Percentiles rank a stretch among this genome's conserved stretches.
Conservation (phyloP, 106 monocot genomes). For the Phalaenopsis aphrodite region DNA sequence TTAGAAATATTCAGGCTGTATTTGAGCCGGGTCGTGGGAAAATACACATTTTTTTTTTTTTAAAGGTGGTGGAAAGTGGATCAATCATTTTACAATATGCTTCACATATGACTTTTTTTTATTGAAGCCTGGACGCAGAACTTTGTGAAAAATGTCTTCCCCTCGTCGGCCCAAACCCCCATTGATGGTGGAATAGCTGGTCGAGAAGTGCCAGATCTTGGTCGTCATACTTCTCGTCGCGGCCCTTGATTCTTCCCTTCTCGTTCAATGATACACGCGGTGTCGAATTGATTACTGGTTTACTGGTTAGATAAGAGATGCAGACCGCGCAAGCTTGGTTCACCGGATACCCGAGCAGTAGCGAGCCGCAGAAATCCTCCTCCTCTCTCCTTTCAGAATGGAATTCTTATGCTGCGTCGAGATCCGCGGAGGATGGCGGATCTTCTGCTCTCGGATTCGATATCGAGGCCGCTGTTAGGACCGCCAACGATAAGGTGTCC, state of each 20-base stretch:
- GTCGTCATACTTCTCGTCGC: background rate
- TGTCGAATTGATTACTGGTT: background rate
- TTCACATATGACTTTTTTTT: too few relatives aligned
- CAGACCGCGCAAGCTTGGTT: slow-evolving; percentile 67
- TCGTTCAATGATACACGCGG: background rate
- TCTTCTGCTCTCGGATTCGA: slow-evolving; percentile 39
- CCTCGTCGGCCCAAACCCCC: background rate
- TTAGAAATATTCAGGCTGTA: too few relatives aligned
- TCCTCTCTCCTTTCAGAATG: slow-evolving; percentile 61
- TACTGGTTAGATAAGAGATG: slow-evolving; percentile 10
- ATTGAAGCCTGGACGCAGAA: too few relatives aligned
- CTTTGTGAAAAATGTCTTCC: too few relatives aligned
- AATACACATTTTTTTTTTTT: too few relatives aligned
- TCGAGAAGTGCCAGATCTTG: background rate
- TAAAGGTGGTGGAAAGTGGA: too few relatives aligned
- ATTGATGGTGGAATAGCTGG: background rate
- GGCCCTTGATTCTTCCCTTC: background rate
- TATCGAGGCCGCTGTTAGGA: slow-evolving; percentile 57
- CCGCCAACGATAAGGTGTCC: slow-evolving; percentile 61
- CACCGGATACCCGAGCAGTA: slow-evolving; percentile 36
- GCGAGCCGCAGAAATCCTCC: slow-evolving; percentile 1
- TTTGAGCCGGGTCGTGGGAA: too few relatives aligned
- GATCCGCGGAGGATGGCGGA: slow-evolving; percentile 35
- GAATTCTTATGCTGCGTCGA: slow-evolving; percentile 66
- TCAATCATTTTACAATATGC: too few relatives aligned